Base-by-base conservation (phyloP, 192 early-diverging fungal genomes). In the Mycoemilia scoparia region DNA sequence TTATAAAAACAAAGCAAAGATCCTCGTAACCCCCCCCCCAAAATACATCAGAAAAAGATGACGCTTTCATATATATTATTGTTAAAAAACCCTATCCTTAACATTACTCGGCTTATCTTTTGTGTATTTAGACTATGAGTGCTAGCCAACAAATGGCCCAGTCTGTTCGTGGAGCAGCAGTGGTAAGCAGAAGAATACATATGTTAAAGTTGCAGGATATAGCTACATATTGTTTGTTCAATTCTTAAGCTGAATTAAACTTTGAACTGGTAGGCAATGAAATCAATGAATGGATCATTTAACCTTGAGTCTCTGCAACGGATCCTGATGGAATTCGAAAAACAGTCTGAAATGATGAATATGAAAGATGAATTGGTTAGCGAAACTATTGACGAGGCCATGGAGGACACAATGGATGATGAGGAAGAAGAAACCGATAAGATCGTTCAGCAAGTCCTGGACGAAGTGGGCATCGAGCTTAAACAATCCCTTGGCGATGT, bases 321-420 rank as follows among this genome's bases (percentile, higher is more conserved):
- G 42, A 93, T 98, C 28, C 87, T 96, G 79, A 84, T 87, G 78
- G 89, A 98, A 22, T 98, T 96, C 66, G 87, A 93, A 47, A 70
- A 69, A 51, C 87, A 98, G 63, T 71, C 69, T 7, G 88, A 88
- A 41, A 73, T 84, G 49, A 90, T 98, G 90, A 86, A 98, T 50
- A 93, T 98, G 87, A 95, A 93, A 68, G 87, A 89, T 43, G 89
- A 93, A 42, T 79, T 98, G 82, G 89, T 98, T 79, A 79, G 80
- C 40, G 93, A 98, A 41, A 80, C 85, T 7, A 89, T 98, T 42
- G 93, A 98, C 43, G 89, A 87, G 49, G 82, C 72, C 21, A 85
- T 98, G 78, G 88, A 87, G 23, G 90, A 87, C 34, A 74, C 73
- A 26, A 43, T 51, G 24, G 76, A 76, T 24, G 83, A 89, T 11